phyloP scores from a whole-genome alignment of 2,329 filamentous ascomycete species.

The Dactylellina haptotyla region DNA sequence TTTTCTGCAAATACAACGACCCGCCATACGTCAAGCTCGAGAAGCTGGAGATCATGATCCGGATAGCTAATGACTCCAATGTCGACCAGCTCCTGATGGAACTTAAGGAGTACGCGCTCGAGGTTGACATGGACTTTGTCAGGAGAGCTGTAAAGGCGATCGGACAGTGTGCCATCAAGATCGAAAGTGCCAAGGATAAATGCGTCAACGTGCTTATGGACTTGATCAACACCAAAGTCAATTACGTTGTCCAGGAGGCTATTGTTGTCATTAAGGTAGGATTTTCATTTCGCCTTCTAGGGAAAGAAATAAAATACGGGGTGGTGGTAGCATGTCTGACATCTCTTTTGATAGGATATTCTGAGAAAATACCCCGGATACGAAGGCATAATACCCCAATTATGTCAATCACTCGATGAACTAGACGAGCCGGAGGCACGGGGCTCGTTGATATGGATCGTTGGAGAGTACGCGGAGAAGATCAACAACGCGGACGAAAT shows the following conservation, averaged over 20 bases:
- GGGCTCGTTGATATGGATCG: constrained; percentile 95
- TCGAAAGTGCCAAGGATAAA: constrained; percentile 91
- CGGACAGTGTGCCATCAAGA: constrained; percentile 98
- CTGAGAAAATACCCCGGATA: constrained; percentile 97
- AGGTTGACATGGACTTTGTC: constrained; percentile 99
- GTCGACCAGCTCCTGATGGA: constrained; percentile 94
- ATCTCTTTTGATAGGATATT: constrained; percentile 71
- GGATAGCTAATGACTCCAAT: constrained; percentile 97
- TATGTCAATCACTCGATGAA: constrained; percentile 97
- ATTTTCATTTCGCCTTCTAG: not conserved
- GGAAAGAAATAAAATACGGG: not conserved
- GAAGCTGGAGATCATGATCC: constrained; percentile 98
- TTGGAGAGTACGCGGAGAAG: constrained; percentile 98
- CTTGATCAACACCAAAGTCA: constrained; percentile 95
- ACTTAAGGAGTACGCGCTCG: constrained; percentile 94
- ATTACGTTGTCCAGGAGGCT: constrained; percentile 98
- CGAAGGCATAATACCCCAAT: constrained; percentile 94
- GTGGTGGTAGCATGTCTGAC: not conserved
- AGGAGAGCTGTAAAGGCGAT: constrained; percentile 93
- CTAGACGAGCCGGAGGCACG: constrained; percentile 92
- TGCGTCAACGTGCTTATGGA: constrained; percentile 94
- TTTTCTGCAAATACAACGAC: constrained; percentile 99
- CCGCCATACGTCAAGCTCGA: constrained; percentile 97
- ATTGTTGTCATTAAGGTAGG: constrained; percentile 91
- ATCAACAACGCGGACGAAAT: constrained; percentile 99